Conservation (phyloP, 208 protist species). For the Leishmania lainsoni region DNA sequence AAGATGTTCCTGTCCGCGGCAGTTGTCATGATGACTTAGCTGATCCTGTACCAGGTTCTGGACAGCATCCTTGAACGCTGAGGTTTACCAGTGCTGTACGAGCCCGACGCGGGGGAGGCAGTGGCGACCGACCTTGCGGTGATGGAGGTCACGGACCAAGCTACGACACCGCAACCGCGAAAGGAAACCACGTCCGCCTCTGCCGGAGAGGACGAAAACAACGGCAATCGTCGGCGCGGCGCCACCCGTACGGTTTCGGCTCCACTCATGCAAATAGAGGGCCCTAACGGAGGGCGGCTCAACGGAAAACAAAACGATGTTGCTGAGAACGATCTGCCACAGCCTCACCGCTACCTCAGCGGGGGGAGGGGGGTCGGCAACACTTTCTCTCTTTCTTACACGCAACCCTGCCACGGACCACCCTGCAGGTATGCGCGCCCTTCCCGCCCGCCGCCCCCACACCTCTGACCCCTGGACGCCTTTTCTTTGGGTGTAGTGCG, state of each 20-base stretch:
- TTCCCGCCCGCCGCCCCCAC: background rate
- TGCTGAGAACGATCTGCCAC: background rate
- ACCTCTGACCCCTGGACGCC: background rate
- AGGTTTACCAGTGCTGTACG: slow-evolving; percentile 23
- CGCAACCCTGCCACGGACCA: background rate
- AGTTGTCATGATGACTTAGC: slow-evolving; percentile 30
- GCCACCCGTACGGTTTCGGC: no score
- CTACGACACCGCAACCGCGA: background rate
- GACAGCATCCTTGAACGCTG: slow-evolving; percentile 39
- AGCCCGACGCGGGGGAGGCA: background rate
- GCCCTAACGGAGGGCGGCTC: background rate
- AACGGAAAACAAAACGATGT: background rate
- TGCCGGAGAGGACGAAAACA: background rate
- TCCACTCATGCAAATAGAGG: background rate
- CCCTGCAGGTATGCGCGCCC: background rate
- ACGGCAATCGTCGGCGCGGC: background rate
- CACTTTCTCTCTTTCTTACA: background rate
- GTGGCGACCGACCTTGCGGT: background rate
- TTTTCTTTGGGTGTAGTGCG: no score
- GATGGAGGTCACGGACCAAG: background rate
- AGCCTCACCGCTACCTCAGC: background rate
- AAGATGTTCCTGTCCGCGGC: slow-evolving; percentile 50
- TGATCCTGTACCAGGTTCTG: slow-evolving; percentile 38
- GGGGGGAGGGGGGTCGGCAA: no score
- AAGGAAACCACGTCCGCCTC: no score